Evolutionary conservation across 192 early-diverging fungal genomes (phyloP).

Genomic region (Podila epigama): DNA sequence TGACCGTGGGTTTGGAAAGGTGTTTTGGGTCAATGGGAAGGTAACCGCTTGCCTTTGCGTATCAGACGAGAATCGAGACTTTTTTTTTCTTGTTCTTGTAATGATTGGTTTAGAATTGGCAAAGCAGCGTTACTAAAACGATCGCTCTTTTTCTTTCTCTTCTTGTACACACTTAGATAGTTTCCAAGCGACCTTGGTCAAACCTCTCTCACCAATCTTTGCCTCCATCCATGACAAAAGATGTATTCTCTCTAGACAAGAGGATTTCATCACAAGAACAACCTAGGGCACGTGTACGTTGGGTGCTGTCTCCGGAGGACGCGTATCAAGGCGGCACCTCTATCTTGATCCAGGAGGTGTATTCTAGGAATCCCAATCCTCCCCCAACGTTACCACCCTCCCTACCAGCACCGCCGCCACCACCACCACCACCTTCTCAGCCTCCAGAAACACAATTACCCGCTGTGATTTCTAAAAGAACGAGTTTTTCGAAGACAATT

Average conservation of each 20-base stretch:
- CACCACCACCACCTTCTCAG: background rate
- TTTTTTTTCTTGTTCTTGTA: background rate
- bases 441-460: background rate
- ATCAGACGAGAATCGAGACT: background rate
- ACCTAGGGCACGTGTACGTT: background rate
- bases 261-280: background rate
- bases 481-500: constrained; percentile 23
- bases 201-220: constrained; percentile 61
- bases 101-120: background rate
- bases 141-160: background rate
- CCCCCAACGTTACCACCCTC: background rate
- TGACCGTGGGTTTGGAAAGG: constrained; percentile 58
- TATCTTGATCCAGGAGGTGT: constrained; percentile 19
- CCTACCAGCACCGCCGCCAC: background rate
- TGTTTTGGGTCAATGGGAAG: constrained; percentile 55
- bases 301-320: constrained; percentile 19
- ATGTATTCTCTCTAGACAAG: constrained; percentile 12
- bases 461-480: too few species aligned
- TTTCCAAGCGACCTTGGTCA: constrained; percentile 53
- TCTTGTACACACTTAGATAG: constrained; percentile 17
- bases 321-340: constrained; percentile 39
- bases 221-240: constrained; percentile 39
- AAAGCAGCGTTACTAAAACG: background rate
- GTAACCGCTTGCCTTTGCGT: constrained; percentile 13
- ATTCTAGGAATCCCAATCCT: background rate